Conservation (phyloP, 331 rosid species). For the Quercus lobata region DNA sequence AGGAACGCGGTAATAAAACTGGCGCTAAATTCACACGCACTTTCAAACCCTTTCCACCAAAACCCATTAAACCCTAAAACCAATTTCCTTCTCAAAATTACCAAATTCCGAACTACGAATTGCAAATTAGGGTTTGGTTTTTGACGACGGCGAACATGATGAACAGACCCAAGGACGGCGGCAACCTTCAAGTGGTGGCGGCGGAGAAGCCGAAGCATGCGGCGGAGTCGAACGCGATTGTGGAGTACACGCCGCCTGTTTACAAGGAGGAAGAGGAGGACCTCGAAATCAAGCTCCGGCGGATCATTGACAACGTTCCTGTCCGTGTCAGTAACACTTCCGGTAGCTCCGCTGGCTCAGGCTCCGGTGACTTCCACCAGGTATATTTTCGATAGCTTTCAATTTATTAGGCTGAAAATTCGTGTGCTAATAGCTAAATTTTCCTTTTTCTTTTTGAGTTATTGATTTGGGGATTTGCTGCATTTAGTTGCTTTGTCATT, state of each 20-base stretch:
- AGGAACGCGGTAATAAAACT: too few relatives aligned
- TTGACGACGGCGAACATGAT: slow-evolving; percentile 28
- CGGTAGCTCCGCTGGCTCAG: slow-evolving; percentile 92
- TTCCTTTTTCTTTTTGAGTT: not conserved
- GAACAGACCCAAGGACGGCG: slow-evolving; percentile 48
- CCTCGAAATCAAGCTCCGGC: slow-evolving; percentile 84
- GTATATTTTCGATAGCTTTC: slow-evolving; percentile 19
- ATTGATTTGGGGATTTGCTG: not conserved
- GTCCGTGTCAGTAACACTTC: slow-evolving; percentile 96
- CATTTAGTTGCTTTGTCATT: not conserved
- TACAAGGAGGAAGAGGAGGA: slow-evolving; percentile 89
- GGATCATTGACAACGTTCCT: slow-evolving; percentile 83
- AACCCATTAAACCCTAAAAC: not conserved
- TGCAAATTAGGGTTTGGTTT: slow-evolving; percentile 35
- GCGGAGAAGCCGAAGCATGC: slow-evolving; percentile 38
- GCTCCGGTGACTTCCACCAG: slow-evolving; percentile 99
- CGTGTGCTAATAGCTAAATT: not conserved
- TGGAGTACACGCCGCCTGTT: slow-evolving; percentile 60
- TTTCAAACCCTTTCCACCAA: not conserved
- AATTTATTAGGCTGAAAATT: not conserved
- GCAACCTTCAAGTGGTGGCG: slow-evolving; percentile 46
- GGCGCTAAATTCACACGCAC: not conserved
- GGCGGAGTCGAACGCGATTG: slow-evolving; percentile 55
- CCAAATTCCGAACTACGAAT: not conserved
- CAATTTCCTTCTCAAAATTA: not conserved